Evolutionary conservation across 306 rosid species (phyloP).

Genomic region (Pueraria montana): DNA sequence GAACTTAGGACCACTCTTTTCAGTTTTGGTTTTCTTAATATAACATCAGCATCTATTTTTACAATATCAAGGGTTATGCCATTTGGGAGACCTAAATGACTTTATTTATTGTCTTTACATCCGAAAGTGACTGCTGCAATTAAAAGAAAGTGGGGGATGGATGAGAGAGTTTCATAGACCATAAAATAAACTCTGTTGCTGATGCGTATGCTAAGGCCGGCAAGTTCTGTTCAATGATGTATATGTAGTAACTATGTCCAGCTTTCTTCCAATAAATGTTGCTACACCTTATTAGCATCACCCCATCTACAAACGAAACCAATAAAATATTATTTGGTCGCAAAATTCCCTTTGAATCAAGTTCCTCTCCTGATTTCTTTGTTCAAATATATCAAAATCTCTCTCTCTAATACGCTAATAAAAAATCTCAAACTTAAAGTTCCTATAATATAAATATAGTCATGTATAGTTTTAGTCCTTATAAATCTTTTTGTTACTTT

Average conservation of each 20-base stretch:
- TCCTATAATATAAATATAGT: too few relatives aligned
- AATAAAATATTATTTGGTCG: neutral
- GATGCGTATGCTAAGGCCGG: neutral
- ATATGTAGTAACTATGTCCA: neutral
- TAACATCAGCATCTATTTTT: conserved; percentile 39
- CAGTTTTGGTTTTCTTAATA: neutral
- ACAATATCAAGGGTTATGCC: conserved; percentile 36
- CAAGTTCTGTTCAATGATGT: neutral
- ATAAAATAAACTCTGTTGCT: neutral
- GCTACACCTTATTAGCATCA: neutral
- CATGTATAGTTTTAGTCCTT: too few relatives aligned
- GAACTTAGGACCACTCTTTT: neutral
- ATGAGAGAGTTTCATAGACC: neutral
- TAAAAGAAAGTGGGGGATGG: neutral
- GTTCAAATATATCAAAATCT: neutral
- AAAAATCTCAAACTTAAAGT: neutral
- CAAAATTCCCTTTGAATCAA: neutral
- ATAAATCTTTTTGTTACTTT: too few relatives aligned
- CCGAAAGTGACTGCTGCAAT: conserved; percentile 36
- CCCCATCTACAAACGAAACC: conserved; percentile 18
- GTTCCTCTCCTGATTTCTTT: neutral
- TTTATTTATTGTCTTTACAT: conserved; percentile 31
- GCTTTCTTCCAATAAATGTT: neutral
- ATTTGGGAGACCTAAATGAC: conserved; percentile 24
- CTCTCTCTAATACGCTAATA: neutral